Conservation (phyloP, 1,139 yeast species). For the Wickerhamomyces sp. region DNA sequence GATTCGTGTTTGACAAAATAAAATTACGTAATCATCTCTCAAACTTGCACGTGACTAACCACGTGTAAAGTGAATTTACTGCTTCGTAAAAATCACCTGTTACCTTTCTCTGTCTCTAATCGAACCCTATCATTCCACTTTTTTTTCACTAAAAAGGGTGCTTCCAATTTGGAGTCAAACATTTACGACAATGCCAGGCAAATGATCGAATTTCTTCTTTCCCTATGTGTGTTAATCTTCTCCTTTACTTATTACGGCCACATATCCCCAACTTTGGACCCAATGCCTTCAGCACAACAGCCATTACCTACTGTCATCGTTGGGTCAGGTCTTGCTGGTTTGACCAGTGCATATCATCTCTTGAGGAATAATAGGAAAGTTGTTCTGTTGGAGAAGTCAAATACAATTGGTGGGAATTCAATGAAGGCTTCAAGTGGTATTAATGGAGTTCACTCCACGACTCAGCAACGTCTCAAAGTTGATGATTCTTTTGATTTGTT, state of each 20-base stretch:
- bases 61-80: neutral
- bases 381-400: slow-evolving; percentile 56
- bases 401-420: slow-evolving; percentile 70
- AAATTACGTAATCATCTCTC: neutral
- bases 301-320: slow-evolving; percentile 60
- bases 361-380: slow-evolving; percentile 51
- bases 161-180: too few species aligned
- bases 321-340: slow-evolving; percentile 80
- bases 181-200: neutral
- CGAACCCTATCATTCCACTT: too few species aligned
- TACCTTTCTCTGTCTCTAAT: neutral
- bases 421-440: slow-evolving; percentile 82
- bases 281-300: too few species aligned
- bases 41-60: neutral
- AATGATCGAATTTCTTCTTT: neutral
- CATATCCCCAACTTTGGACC: too few species aligned
- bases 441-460: slow-evolving; percentile 64
- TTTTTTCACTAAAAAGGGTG: too few species aligned
- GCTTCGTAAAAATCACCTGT: neutral
- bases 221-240: neutral
- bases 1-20: neutral
- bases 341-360: slow-evolving; percentile 69
- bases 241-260: too few species aligned
- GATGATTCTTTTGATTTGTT: slow-evolving; percentile 55
- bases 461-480: slow-evolving; percentile 48